phyloP scores from a whole-genome alignment of 78 protist genomes.

The Salpingoeca rosetta region DNA sequence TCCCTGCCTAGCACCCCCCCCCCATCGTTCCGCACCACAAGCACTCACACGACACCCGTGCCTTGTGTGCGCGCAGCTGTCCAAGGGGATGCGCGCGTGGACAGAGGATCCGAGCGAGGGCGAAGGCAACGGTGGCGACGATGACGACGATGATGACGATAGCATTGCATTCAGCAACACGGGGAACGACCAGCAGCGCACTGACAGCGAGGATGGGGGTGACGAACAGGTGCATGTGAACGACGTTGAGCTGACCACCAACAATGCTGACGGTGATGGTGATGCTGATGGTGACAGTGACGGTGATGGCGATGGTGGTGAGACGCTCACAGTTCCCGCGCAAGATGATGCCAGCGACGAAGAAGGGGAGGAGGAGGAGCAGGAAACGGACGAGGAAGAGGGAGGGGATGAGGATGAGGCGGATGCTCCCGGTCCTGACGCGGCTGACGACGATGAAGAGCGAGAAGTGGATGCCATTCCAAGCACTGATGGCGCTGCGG shows the following conservation, averaged over 20 bases:
- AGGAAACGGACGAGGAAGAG: not conserved
- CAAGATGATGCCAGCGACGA: not conserved
- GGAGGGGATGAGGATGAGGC: not conserved
- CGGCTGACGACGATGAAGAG: not conserved
- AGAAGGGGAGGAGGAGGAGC: not conserved
- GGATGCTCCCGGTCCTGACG: not conserved
- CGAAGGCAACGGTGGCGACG: not conserved
- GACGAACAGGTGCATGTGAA: not conserved
- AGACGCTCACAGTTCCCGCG: not conserved
- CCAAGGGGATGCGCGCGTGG: not conserved
- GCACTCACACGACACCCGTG: no score
- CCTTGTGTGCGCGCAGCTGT: no score
- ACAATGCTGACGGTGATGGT: not conserved
- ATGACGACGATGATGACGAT: not conserved
- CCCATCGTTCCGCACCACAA: no score
- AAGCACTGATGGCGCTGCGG: not conserved
- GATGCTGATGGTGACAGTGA: not conserved
- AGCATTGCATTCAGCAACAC: no score
- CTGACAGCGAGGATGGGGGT: not conserved
- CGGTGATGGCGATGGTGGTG: not conserved
- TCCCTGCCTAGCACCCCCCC: no score
- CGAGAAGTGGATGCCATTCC: not conserved
- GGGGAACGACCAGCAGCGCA: no score
- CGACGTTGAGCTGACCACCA: not conserved
- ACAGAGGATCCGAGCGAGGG: not conserved